Evolutionary conservation across 257 asterid genomes (phyloP), one percentile per base, ranked within the genome.

Genomic region (Solanum commersonii): DNA sequence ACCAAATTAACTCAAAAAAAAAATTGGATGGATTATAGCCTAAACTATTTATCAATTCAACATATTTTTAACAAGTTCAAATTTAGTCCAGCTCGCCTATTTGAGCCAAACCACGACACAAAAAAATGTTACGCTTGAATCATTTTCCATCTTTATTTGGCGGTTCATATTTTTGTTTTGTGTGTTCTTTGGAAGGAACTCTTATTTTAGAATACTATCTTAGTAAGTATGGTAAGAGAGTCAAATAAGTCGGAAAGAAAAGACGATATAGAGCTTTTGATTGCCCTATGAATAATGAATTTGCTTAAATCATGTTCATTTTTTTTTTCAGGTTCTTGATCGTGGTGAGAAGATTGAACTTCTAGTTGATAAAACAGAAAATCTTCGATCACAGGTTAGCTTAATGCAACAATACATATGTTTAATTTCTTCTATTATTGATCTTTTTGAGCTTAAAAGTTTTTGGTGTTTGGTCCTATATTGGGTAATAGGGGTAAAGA

Each of bases 261-360:
- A 5, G 2, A 1, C 1, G 3, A 71, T 71, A 33, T 31, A 0
- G 6, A 20, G 13, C 22, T 16, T 27, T 31, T 15, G 14, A 31
- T n/a, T 71, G 4, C 27, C 12, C 18, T 35, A 42, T 88, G 23
- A 29, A 44, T 44, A 44, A 46, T 49, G 9, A 52, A 29, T 72
- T 33, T 72, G 20, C 60, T 73, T 86, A 16, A 10, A 73, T 0
- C 1, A 29, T n/a, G 20, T 20, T 42, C 31, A 12, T 27, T 42
- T 23, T 72, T 37, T 16, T 52, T 52, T 52, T 9, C 25, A 92
- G 95, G 95, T 93, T 86, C 95, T 93, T 70, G 93, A 93, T 81
- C 91, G 95, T 3, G 94, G 94, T 35, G 92, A 89, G 71, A 91
- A 92, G 91, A 89, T 93, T 49, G 94, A 93, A 84, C 87, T 91